Evolutionary conservation across 441 rosid species (phyloP), one percentile per base, ranked within the genome.

Genomic region (Populus hybrid): DNA sequence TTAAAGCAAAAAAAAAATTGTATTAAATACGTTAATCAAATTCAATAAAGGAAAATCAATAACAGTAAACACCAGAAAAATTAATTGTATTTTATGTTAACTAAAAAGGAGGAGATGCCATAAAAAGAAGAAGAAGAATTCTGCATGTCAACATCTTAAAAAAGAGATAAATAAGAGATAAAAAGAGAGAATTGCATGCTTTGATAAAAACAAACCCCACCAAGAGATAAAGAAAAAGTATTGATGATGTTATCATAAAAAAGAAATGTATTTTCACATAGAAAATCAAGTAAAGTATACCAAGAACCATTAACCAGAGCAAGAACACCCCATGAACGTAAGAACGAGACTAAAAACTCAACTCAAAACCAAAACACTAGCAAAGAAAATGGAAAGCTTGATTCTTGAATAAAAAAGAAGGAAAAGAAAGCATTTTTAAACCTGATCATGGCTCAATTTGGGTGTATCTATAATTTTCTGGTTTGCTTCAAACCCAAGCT

Each of bases 401-500:
- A n/a, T 10, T 20, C 23, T 18, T 7, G 57, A 20, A 8, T 42
- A 6, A 59, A 34, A 21, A 42, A 35, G 1, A 1, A 20, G 28
- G 50, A 72, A 53, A 53, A 30, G 69, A 74, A 61, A 28, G 23
- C 38, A 63, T 63, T 11, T n/a, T 21, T 21, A 67, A 75, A 79
- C 82, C 82, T 79, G 75, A 21, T 79, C 14, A 23, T 3, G 1
- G 42, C 46, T 75, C n/a, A 10, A n/a, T 34, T 34, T 75, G 3
- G 61, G 75, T 1, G 75, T 10, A 16, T 69, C 28, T n/a, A 14
- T 23, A 23, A 79, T 79, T 26, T n/a, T 70, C 3, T 46, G 23
- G 53, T 75, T 70, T 75, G 35, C 82, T 70, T 9, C 40, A 20
- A 53, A 23, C 6, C 8, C n/a, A 21, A 34, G 6, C 24, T 9